Conservation (phyloP, 768 basidiomycete species). For the Hydnum rufescens region DNA sequence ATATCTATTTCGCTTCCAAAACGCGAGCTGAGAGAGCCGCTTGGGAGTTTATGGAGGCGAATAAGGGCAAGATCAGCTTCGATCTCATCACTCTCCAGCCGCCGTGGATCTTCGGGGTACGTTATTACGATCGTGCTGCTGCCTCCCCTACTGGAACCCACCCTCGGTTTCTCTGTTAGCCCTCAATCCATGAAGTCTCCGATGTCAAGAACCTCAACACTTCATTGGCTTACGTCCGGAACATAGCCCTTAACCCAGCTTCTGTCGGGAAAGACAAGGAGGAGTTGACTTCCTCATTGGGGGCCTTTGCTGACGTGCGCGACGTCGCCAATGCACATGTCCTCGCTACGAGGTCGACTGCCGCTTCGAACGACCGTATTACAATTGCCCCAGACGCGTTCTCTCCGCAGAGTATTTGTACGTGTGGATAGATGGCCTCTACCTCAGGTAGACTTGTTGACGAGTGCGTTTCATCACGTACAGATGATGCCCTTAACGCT, state of each 20-base stretch:
- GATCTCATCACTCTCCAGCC: conserved; percentile 12
- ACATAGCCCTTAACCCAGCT: background rate
- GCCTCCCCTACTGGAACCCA: background rate
- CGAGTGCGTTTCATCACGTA: background rate
- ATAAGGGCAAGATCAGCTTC: conserved; percentile 11
- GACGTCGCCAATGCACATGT: conserved; percentile 18
- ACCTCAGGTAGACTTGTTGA: too few species aligned
- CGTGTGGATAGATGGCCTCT: background rate
- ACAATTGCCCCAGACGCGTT: background rate
- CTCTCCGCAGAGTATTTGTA: background rate
- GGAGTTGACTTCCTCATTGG: background rate
- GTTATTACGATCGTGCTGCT: background rate
- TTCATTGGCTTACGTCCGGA: background rate
- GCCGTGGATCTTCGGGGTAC: conserved; percentile 2
- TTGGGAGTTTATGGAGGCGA: conserved; percentile 14
- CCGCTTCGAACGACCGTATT: background rate
- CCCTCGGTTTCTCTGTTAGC: background rate
- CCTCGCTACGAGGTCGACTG: conserved; percentile 11
- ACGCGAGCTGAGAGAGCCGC: conserved; percentile 17
- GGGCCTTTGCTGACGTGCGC: conserved; percentile 2
- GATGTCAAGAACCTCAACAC: background rate
- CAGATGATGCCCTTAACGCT: background rate
- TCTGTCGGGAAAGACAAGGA: background rate
- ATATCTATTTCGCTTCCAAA: conserved; percentile 15
- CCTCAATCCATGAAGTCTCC: background rate